Conservation (phyloP, 306 rosid species). For the Corylus americana region DNA sequence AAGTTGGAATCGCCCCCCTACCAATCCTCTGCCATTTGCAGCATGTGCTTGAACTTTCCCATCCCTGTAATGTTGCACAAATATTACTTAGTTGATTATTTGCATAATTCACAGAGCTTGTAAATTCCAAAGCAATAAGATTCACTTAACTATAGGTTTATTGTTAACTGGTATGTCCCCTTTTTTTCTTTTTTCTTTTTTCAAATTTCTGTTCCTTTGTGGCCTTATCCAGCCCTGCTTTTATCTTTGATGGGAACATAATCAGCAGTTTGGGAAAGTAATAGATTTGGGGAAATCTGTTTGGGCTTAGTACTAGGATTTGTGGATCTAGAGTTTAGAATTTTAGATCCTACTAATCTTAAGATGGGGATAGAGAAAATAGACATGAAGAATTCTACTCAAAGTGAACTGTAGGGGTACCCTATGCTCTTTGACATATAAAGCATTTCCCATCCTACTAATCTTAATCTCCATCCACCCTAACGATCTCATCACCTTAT, state of each 20-base stretch:
- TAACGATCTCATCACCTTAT: not conserved
- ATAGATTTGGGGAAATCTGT: too few species aligned
- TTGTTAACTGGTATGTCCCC: not conserved
- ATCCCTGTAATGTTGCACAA: constrained; percentile 27
- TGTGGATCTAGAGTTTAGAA: too few species aligned
- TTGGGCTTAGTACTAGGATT: too few species aligned
- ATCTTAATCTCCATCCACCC: not conserved
- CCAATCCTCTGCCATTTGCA: constrained; percentile 35
- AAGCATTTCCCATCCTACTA: not conserved
- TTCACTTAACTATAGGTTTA: not conserved
- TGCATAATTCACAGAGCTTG: not conserved
- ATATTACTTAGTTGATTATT: not conserved
- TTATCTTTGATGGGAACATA: not conserved
- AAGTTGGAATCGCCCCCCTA: constrained; percentile 38
- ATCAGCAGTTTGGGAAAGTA: not conserved
- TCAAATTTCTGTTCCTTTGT: not conserved
- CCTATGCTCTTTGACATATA: not conserved
- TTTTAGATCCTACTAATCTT: too few species aligned
- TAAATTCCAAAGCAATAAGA: not conserved
- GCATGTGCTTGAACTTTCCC: constrained; percentile 36
- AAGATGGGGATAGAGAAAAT: not conserved
- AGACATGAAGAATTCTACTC: not conserved
- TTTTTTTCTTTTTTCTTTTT: not conserved
- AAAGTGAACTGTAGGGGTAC: not conserved
- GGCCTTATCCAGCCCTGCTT: not conserved